Percentiles rank a stretch among this genome's conserved stretches.
These are phyloP conservation scores for Ephemerocybe angulata DNA, from an alignment of 768 basidiomycete genomes.

Conservation along the genomic window DNA sequence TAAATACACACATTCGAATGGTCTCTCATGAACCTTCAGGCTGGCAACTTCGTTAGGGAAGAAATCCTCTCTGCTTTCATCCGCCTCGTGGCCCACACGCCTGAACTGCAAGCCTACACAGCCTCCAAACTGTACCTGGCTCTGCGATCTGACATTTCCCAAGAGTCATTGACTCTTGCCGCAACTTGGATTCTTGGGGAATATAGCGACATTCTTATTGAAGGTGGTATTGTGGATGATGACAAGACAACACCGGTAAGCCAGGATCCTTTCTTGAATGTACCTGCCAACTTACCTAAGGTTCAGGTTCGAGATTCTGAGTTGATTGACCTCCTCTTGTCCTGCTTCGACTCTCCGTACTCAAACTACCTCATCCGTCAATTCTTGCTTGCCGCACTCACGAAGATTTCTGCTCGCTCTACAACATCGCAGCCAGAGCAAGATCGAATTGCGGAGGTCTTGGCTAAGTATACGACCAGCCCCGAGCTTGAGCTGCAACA, in stretches of 20 bases:
- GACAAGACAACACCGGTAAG: slow-evolving; percentile 68
- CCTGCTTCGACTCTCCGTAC: slow-evolving; percentile 90
- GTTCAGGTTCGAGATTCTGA: slow-evolving; percentile 74
- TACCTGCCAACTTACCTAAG: background rate
- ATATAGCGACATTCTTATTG: slow-evolving; percentile 86
- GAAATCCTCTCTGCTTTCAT: slow-evolving; percentile 95
- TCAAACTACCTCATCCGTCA: slow-evolving; percentile 88
- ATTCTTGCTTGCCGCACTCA: slow-evolving; percentile 85
- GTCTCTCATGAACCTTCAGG: slow-evolving; percentile 44
- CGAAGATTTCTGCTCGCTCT: slow-evolving; percentile 83
- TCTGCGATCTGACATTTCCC: slow-evolving; percentile 87
- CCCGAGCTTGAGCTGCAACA: slow-evolving; percentile 95
- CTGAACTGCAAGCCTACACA: slow-evolving; percentile 94
- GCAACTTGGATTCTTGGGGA: slow-evolving; percentile 97
- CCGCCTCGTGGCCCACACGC: slow-evolving; percentile 92
- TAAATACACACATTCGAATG: background rate
- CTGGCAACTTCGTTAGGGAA: slow-evolving; percentile 96
- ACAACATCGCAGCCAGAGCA: slow-evolving; percentile 66
- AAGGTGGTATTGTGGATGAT: slow-evolving; percentile 75
- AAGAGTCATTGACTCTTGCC: slow-evolving; percentile 90
- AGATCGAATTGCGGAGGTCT: slow-evolving; percentile 71
- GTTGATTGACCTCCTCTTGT: slow-evolving; percentile 80
- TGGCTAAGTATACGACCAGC: slow-evolving; percentile 80
- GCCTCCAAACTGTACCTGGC: slow-evolving; percentile 87
- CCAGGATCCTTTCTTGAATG: background rate